Evolutionary conservation across 2,329 filamentous ascomycete species (phyloP).

Genomic region (Aspergillus fijiensis): DNA sequence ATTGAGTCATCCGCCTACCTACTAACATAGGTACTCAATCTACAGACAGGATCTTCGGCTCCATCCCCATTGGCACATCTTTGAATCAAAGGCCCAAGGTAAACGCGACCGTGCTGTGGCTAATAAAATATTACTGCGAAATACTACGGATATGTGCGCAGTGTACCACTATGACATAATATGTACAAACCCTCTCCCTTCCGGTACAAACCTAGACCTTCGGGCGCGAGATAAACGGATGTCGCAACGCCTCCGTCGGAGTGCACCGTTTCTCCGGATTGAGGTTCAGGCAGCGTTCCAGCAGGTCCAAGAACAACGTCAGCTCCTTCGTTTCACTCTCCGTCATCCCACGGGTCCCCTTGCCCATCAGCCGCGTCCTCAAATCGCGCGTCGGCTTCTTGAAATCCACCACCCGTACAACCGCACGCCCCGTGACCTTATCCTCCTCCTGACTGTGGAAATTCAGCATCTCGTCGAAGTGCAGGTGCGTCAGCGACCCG

Average conservation of each 20-base stretch:
- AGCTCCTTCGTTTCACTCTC: slow-evolving; percentile 75
- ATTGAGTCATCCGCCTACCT: no score
- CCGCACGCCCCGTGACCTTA: slow-evolving; percentile 79
- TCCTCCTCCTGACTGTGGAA: slow-evolving; percentile 85
- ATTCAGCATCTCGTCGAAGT: slow-evolving; percentile 82
- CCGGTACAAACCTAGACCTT: slow-evolving; percentile 17
- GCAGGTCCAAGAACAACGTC: slow-evolving; percentile 77
- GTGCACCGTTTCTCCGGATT: slow-evolving; percentile 93
- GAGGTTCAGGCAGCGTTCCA: slow-evolving; percentile 83
- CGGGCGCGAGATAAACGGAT: slow-evolving; percentile 73
- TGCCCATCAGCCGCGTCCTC: slow-evolving; percentile 71
- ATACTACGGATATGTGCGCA: neutral
- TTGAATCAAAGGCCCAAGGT: no score
- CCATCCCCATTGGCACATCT: no score
- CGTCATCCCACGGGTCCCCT: slow-evolving; percentile 70
- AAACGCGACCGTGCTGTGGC: no score
- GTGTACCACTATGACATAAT: slow-evolving; percentile 14
- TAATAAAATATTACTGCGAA: neutral
- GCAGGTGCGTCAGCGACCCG: slow-evolving; percentile 70
- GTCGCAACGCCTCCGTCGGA: slow-evolving; percentile 79
- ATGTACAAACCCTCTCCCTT: slow-evolving; percentile 5
- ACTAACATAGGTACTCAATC: no score
- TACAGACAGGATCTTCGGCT: no score
- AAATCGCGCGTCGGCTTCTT: slow-evolving; percentile 77
- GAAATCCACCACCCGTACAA: slow-evolving; percentile 46